Evolutionary conservation across 2,329 filamentous ascomycete genomes (phyloP).

Genomic region (Trichoderma lentiforme): DNA sequence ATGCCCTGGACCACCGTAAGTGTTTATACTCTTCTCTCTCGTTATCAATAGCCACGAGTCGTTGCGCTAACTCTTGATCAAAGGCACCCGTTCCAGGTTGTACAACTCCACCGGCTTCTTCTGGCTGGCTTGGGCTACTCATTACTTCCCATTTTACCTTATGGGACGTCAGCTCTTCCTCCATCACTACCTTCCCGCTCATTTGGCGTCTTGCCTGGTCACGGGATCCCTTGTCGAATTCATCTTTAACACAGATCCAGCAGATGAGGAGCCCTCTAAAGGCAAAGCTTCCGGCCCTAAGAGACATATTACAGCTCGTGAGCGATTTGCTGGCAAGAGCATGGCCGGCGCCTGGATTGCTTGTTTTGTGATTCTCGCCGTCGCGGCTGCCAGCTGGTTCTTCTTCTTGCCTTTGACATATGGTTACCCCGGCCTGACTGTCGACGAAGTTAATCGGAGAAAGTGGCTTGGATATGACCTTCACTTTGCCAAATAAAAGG

Average conservation of each 20-base stretch:
- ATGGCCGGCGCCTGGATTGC: constrained; percentile 78
- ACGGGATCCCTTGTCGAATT: constrained; percentile 92
- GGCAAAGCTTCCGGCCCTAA: constrained; percentile 40
- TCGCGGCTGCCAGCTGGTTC: constrained; percentile 74
- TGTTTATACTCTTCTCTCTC: constrained; percentile 28
- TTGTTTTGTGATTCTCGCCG: constrained; percentile 62
- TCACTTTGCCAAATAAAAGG: constrained; percentile 88
- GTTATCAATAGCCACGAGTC: neutral
- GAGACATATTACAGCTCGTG: constrained; percentile 71
- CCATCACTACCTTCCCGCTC: constrained; percentile 94
- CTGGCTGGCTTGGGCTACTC: constrained; percentile 95
- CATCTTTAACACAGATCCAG: constrained; percentile 85
- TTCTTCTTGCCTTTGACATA: constrained; percentile 96
- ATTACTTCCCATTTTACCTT: constrained; percentile 95
- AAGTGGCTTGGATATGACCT: constrained; percentile 98
- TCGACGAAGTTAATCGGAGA: constrained; percentile 73
- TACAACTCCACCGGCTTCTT: constrained; percentile 99
- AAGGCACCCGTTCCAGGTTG: constrained; percentile 83
- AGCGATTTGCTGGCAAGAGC: constrained; percentile 77
- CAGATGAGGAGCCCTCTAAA: constrained; percentile 49
- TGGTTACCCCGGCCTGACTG: constrained; percentile 81
- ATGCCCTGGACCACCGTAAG: constrained; percentile 91
- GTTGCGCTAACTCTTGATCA: neutral
- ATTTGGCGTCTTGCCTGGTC: constrained; percentile 85
- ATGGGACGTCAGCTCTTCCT: constrained; percentile 98